Conservation (phyloP, 352 stramenopile species). For the Pythium dissimile region DNA sequence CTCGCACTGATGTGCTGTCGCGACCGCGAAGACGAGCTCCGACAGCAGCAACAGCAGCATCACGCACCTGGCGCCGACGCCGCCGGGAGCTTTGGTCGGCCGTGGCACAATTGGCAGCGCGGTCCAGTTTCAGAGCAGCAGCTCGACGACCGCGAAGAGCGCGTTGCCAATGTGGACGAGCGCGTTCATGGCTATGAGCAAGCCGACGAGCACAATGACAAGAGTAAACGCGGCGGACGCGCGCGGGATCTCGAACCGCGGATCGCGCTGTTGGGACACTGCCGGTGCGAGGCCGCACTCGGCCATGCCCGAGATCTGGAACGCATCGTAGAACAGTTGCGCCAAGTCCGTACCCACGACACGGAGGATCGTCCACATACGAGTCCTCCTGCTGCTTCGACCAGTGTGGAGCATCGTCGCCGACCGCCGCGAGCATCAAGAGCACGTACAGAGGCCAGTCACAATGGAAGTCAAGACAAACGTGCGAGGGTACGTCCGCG, state of each 20-base stretch:
- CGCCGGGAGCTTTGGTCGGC: conserved; percentile 30
- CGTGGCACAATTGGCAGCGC: conserved; percentile 38
- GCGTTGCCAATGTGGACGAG: conserved; percentile 76
- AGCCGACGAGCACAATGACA: conserved; percentile 1
- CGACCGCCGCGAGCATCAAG: conserved; percentile 79
- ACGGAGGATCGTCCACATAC: conserved; percentile 53
- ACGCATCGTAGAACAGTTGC: conserved; percentile 84
- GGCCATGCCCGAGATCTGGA: conserved; percentile 65
- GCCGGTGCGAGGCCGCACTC: conserved; percentile 51
- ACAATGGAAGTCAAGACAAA: conserved; percentile 76
- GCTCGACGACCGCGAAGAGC: conserved; percentile 62
- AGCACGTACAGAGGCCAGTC: conserved; percentile 73
- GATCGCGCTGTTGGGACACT: conserved; percentile 54
- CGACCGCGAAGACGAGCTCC: background rate
- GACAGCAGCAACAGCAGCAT: conserved; percentile 1
- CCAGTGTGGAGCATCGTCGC: conserved; percentile 47
- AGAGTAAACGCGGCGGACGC: conserved; percentile 14
- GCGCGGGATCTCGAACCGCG: conserved; percentile 13
- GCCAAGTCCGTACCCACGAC: conserved; percentile 84
- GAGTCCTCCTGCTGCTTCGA: conserved; percentile 69
- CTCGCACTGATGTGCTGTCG: background rate
- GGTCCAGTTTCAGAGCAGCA: conserved; percentile 79
- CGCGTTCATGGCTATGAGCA: conserved; percentile 32
- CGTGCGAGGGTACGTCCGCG: conserved; percentile 66
- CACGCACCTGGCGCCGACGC: conserved; percentile 7